Base-by-base conservation (phyloP, 495 filamentous ascomycete species). In the Aspergillus haitiensis region DNA sequence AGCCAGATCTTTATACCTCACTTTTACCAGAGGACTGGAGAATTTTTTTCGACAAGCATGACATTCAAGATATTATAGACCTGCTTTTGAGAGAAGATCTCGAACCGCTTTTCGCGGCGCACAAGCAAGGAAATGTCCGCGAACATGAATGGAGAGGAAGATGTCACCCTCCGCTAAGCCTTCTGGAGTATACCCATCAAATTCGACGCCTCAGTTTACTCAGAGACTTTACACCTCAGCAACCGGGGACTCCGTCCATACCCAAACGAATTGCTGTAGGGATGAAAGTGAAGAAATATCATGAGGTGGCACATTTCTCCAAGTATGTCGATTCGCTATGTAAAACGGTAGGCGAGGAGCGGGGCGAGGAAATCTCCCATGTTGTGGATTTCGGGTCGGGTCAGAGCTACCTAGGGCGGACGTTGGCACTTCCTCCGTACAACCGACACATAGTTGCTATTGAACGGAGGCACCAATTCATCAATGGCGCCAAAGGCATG, bases 231-330 rank as follows among this genome's bases (percentile, higher is more conserved):
- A 64, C 70, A 2, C 65, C 69, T 3, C 32, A 56, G 34, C 59
- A 69, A 31, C 33, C 52, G 33, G 59, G 67, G 64, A 63, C 82
- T 65, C 71, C 69, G 13, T 78, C 63, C 7, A 70, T 95, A 15
- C 83, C 90, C 4, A 77, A 82, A 42, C 82, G 88, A 65, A 81
- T 97, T 27, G 83, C 90, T 0, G 82, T 95, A 5, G 94, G 94
- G 16, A 98, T 98, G 95, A 97, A 91, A 59, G 82, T 87, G 34
- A 98, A 98, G 73, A 98, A 98, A 72, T 81, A 91, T 15, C 95
- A 98, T 61, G 94, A 98, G 76, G 94, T 88, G 3, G 75, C 83
- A 31, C 76, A 86, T 65, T 87, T 88, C 62, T 81, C 86, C 40
- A 71, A 65, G 32, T 97, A 87, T 64, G 78, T 89, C 58, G 67